Percentiles rank a stretch among this genome's conserved stretches.
phyloP scores from a whole-genome alignment of 2,329 filamentous ascomycete genomes.

The Dothiorella sarmentorum region DNA sequence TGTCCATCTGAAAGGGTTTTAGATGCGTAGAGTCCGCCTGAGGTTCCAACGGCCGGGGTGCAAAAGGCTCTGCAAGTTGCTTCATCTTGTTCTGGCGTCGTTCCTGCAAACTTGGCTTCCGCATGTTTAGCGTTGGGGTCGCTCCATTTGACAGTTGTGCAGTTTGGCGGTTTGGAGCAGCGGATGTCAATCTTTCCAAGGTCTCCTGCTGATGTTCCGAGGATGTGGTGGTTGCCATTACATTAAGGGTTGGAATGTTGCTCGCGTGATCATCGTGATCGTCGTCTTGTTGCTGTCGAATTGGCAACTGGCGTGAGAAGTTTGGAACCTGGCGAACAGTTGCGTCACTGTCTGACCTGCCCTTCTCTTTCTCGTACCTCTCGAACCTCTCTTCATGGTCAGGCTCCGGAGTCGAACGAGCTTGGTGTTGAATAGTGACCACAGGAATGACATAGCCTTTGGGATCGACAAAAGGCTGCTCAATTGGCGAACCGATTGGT shows the following conservation, averaged over 20 bases:
- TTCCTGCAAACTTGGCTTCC: constrained; percentile 11
- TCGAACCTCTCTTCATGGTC: neutral
- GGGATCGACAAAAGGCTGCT: constrained; percentile 35
- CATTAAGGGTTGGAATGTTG: constrained; percentile 8
- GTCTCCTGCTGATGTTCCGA: constrained; percentile 7
- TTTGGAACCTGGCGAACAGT: constrained; percentile 18
- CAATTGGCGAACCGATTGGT: constrained; percentile 21
- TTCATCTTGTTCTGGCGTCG: constrained; percentile 17
- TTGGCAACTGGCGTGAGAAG: constrained; percentile 37
- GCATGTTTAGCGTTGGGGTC: neutral
- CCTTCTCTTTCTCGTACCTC: neutral
- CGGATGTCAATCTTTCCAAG: neutral
- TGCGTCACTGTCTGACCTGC: constrained; percentile 13
- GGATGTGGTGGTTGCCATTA: neutral
- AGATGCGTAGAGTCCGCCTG: neutral
- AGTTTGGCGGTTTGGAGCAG: neutral
- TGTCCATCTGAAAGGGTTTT: neutral
- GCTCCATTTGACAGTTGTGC: neutral
- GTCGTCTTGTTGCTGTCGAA: constrained; percentile 24
- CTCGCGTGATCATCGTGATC: constrained; percentile 20
- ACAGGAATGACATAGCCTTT: constrained; percentile 37
- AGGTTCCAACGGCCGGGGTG: neutral
- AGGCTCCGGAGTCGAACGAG: neutral
- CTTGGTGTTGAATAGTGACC: constrained; percentile 21
- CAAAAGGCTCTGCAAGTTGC: constrained; percentile 3